Percentiles rank a stretch among this genome's conserved stretches.
phyloP scores from a whole-genome alignment of 2,329 filamentous ascomycete genomes.

The Fusarium sp. region DNA sequence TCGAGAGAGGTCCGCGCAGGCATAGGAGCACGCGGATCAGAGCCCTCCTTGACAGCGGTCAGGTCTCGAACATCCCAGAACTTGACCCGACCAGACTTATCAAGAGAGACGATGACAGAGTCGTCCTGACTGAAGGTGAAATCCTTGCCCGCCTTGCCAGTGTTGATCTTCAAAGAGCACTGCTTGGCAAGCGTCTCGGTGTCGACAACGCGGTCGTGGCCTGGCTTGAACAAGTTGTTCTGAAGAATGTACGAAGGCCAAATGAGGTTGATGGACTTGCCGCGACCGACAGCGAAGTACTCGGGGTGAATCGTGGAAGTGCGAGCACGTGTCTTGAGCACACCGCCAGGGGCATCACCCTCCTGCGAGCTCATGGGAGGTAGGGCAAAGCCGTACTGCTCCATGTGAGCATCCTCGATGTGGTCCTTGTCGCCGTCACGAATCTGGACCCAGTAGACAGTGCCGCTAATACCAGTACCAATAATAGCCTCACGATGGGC shows the following conservation, averaged over 20 bases:
- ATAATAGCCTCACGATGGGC: slow-evolving; percentile 82
- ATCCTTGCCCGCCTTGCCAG: slow-evolving; percentile 97
- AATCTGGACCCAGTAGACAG: slow-evolving; percentile 94
- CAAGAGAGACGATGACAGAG: slow-evolving; percentile 89
- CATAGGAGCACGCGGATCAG: slow-evolving; percentile 60
- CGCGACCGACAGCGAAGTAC: slow-evolving; percentile 93
- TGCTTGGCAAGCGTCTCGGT: slow-evolving; percentile 88
- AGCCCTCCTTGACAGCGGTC: slow-evolving; percentile 62
- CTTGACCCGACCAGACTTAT: slow-evolving; percentile 95
- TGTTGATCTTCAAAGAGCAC: slow-evolving; percentile 91
- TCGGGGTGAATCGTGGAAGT: slow-evolving; percentile 89
- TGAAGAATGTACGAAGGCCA: slow-evolving; percentile 71
- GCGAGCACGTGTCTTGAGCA: slow-evolving; percentile 94
- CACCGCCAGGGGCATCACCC: slow-evolving; percentile 88
- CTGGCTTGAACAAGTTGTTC: slow-evolving; percentile 69
- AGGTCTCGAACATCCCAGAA: slow-evolving; percentile 97
- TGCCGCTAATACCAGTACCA: slow-evolving; percentile 91
- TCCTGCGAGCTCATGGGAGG: slow-evolving; percentile 87
- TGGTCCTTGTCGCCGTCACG: slow-evolving; percentile 80
- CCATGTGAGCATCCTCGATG: slow-evolving; percentile 79
- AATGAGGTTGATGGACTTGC: slow-evolving; percentile 94
- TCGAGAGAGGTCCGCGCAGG: slow-evolving; percentile 71
- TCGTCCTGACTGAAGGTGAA: slow-evolving; percentile 98
- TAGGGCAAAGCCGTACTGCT: slow-evolving; percentile 87
- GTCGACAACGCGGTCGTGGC: slow-evolving; percentile 76